phyloP scores from a whole-genome alignment of 495 filamentous ascomycete species.

The Penicillium crystallinum region DNA sequence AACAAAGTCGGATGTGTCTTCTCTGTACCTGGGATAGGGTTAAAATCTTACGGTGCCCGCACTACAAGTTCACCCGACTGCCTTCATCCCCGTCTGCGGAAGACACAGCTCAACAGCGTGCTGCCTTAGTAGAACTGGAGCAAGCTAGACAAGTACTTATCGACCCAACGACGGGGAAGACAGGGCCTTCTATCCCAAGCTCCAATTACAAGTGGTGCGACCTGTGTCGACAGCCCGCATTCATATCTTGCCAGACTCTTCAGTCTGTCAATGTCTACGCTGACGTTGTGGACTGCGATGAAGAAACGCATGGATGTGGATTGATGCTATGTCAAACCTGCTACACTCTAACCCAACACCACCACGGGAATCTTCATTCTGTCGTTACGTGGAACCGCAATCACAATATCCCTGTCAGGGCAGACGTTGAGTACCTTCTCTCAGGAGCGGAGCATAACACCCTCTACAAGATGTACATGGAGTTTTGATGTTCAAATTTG shows the following conservation, averaged over 20 bases:
- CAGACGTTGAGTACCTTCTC: constrained; percentile 8
- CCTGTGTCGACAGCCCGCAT: constrained; percentile 8
- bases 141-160: neutral
- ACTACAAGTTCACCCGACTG: neutral
- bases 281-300: neutral
- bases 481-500: neutral
- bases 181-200: neutral
- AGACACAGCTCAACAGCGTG: neutral
- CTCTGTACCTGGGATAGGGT: neutral
- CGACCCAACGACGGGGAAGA: neutral
- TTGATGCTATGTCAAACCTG: constrained; percentile 7
- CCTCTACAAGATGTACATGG: neutral
- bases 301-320: constrained; percentile 1
- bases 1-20: constrained; percentile 10
- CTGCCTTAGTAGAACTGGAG: neutral
- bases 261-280: neutral
- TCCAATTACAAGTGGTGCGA: constrained; percentile 5
- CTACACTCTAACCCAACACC: neutral
- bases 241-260: neutral
- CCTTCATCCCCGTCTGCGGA: neutral
- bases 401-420: neutral
- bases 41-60: constrained; percentile 5
- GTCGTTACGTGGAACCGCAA: neutral
- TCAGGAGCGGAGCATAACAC: neutral
- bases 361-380: constrained; percentile 1